A percentile compares a stretch with the other conserved stretches of the same genome.
These are phyloP conservation scores for Hypoxylon sp. DNA, from an alignment of 2,329 filamentous ascomycete species.

Conservation along the genomic window DNA sequence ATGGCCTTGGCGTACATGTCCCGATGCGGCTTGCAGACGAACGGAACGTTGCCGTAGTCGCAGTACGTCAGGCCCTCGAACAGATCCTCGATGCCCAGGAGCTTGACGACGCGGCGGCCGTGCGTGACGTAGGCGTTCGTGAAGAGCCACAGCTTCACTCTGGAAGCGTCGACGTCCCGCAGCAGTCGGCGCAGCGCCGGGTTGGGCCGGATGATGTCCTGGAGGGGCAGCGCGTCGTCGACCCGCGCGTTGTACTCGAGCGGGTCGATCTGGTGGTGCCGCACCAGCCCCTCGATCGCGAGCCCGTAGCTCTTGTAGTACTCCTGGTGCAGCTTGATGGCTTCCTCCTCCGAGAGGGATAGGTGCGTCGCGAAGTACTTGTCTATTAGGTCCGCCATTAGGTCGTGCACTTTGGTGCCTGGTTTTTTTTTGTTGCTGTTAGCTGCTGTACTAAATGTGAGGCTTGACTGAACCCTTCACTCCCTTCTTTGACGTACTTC, in stretches of 20 bases:
- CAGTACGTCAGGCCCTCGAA: slow-evolving; percentile 97
- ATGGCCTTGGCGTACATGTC: slow-evolving; percentile 92
- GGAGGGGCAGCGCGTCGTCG: slow-evolving; percentile 91
- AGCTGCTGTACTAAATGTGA: too few relatives aligned
- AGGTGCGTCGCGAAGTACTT: slow-evolving; percentile 73
- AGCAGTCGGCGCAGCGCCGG: slow-evolving; percentile 78
- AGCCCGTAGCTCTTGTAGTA: slow-evolving; percentile 97
- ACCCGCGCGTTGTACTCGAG: slow-evolving; percentile 94
- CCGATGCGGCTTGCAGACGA: slow-evolving; percentile 86
- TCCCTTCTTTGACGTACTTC: slow-evolving; percentile 64
- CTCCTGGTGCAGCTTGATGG: slow-evolving; percentile 83
- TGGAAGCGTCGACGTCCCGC: slow-evolving; percentile 80
- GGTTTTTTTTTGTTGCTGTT: slow-evolving; percentile 26
- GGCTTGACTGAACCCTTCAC: neutral
- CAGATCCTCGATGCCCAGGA: slow-evolving; percentile 84
- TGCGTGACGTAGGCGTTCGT: slow-evolving; percentile 97
- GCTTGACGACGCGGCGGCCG: slow-evolving; percentile 78
- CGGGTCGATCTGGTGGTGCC: slow-evolving; percentile 93
- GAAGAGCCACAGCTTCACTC: slow-evolving; percentile 91
- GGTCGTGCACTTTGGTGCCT: slow-evolving; percentile 83
- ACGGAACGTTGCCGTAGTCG: slow-evolving; percentile 77
- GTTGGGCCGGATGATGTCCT: slow-evolving; percentile 83
- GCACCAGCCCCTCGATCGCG: slow-evolving; percentile 93
- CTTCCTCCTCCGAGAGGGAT: slow-evolving; percentile 76
- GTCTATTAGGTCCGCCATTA: slow-evolving; percentile 86